These are phyloP conservation scores for Yamadazyma conglobata DNA, from an alignment of 1,139 yeast genomes.

Conservation along the genomic window DNA sequence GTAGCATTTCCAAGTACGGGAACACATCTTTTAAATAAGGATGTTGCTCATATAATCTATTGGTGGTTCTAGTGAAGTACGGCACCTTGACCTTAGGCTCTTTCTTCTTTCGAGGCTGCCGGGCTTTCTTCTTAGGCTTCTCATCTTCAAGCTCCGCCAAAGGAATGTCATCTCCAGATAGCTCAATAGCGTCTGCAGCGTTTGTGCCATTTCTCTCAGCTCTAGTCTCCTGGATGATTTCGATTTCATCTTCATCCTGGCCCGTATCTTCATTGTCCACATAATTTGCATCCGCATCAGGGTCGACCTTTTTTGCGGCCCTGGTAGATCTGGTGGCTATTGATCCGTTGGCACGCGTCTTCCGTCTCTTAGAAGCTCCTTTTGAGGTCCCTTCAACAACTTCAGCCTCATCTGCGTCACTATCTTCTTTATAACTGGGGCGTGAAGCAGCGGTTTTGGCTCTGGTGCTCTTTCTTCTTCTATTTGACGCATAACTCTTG, in stretches of 20 bases:
- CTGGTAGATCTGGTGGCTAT: conserved; percentile 11
- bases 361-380: conserved; percentile 13
- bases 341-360: conserved; percentile 18
- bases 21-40: conserved; percentile 76
- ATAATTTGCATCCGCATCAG: conserved; percentile 24
- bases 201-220: conserved; percentile 19
- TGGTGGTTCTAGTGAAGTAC: conserved; percentile 64
- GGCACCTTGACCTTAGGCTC: conserved; percentile 55
- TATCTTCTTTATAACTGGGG: conserved; percentile 19
- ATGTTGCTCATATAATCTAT: conserved; percentile 64
- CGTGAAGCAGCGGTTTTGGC: conserved; percentile 13
- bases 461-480: conserved; percentile 18
- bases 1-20: conserved; percentile 52
- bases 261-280: conserved; percentile 16
- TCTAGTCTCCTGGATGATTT: conserved; percentile 14
- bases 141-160: conserved; percentile 17
- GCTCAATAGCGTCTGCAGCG: conserved; percentile 21
- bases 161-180: conserved; percentile 27
- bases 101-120: conserved; percentile 22
- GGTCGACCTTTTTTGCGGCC: conserved; percentile 14
- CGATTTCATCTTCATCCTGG: conserved; percentile 27
- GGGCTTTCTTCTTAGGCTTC: conserved; percentile 12
- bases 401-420: conserved; percentile 17
- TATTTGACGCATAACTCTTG: conserved; percentile 20
- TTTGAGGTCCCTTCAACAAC: conserved; percentile 12